These are phyloP conservation scores for Hymenoscyphus occultus DNA, from an alignment of 2,329 filamentous ascomycete genomes.

Conservation along the genomic window DNA sequence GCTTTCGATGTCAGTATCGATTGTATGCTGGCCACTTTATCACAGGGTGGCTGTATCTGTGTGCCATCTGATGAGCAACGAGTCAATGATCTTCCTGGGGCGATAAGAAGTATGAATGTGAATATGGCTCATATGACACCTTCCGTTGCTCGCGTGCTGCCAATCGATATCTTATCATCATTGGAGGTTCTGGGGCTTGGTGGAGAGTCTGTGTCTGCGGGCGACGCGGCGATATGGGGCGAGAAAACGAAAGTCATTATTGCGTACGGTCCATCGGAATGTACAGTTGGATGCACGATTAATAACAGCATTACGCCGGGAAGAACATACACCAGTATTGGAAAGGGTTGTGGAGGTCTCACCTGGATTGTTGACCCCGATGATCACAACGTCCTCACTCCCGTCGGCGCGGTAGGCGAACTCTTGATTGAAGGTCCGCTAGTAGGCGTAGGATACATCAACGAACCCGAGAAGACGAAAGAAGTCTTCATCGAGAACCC, in stretches of 20 bases:
- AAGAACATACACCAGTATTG: slow-evolving; percentile 16
- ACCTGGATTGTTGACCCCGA: slow-evolving; percentile 39
- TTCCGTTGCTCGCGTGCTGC: slow-evolving; percentile 27
- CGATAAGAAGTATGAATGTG: slow-evolving; percentile 22
- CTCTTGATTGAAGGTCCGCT: slow-evolving; percentile 45
- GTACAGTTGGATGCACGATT: slow-evolving; percentile 19
- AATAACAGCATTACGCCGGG: slow-evolving; percentile 8
- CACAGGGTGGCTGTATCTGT: slow-evolving; percentile 39
- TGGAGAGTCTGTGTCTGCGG: slow-evolving; percentile 37
- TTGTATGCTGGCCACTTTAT: slow-evolving; percentile 26
- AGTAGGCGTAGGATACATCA: slow-evolving; percentile 58
- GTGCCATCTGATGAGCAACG: slow-evolving; percentile 40
- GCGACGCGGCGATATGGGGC: slow-evolving; percentile 39
- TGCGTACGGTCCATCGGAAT: slow-evolving; percentile 40
- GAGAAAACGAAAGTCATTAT: slow-evolving; percentile 39
- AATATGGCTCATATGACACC: slow-evolving; percentile 29
- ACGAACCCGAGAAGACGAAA: slow-evolving; percentile 54
- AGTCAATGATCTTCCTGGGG: slow-evolving; percentile 38
- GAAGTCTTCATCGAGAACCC: slow-evolving; percentile 56
- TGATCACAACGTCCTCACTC: slow-evolving; percentile 16
- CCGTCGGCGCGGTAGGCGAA: slow-evolving; percentile 26
- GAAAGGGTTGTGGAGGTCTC: slow-evolving; percentile 15
- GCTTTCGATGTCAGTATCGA: slow-evolving; percentile 39
- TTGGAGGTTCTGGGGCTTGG: slow-evolving; percentile 26
- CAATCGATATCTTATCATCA: slow-evolving; percentile 20